These are phyloP conservation scores for Pleurotus pulmonarius DNA, from an alignment of 768 basidiomycete genomes.

Conservation along the genomic window DNA sequence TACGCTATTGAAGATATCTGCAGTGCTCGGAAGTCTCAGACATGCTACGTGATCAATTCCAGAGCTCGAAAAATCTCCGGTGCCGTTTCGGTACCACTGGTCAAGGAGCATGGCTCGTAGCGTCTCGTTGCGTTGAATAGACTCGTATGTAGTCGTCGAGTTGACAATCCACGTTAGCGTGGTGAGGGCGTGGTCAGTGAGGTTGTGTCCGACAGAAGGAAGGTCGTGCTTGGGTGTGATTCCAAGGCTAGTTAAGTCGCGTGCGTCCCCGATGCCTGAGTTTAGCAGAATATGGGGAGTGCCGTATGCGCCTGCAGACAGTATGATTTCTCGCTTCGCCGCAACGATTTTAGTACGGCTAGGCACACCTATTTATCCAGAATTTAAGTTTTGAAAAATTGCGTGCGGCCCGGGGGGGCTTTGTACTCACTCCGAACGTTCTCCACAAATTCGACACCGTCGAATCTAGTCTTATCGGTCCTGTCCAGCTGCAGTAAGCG, in stretches of 20 bases:
- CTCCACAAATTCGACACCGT: not conserved
- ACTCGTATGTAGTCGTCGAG: constrained; percentile 22
- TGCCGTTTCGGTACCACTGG: constrained; percentile 22
- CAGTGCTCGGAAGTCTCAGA: constrained; percentile 15
- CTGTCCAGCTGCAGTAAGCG: constrained; percentile 12
- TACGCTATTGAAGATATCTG: constrained; percentile 13
- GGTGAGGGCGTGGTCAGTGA: constrained; percentile 25
- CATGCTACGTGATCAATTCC: constrained; percentile 15
- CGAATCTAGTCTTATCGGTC: not conserved
- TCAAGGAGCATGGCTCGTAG: constrained; percentile 16
- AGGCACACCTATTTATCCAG: not conserved
- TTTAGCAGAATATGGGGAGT: constrained; percentile 27
- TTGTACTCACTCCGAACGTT: not conserved
- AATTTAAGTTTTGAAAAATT: not conserved
- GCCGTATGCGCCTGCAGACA: constrained; percentile 28
- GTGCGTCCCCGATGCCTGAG: constrained; percentile 30
- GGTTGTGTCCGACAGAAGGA: constrained; percentile 32
- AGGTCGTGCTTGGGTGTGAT: constrained; percentile 30
- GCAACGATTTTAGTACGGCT: constrained; percentile 10
- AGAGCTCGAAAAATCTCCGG: constrained; percentile 18
- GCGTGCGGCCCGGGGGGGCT: not conserved
- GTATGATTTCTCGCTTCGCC: constrained; percentile 30
- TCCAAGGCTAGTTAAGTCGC: constrained; percentile 13
- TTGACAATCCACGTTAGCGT: constrained; percentile 17
- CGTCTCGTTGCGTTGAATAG: constrained; percentile 19